These are phyloP conservation scores for Madurella mycetomatis DNA, from an alignment of 2,329 filamentous ascomycete species.

Conservation along the genomic window DNA sequence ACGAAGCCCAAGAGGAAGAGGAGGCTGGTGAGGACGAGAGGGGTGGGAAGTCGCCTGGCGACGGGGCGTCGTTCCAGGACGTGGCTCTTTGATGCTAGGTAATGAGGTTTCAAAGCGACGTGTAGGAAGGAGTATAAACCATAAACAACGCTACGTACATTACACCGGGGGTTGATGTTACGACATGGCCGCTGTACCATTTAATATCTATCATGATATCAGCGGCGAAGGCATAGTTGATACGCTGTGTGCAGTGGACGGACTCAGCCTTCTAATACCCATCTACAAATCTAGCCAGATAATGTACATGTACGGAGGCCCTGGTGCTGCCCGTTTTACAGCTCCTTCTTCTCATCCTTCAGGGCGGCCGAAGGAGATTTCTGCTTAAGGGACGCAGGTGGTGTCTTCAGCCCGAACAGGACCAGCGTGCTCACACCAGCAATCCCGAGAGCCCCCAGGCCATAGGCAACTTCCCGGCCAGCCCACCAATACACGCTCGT, in stretches of 20 bases:
- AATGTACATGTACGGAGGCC: background rate
- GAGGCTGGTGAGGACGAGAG: slow-evolving; percentile 36
- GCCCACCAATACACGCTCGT: slow-evolving; percentile 99
- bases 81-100: slow-evolving; percentile 49
- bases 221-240: too few relatives aligned
- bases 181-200: background rate
- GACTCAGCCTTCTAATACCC: too few relatives aligned
- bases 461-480: slow-evolving; percentile 80
- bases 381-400: slow-evolving; percentile 36
- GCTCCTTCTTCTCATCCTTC: slow-evolving; percentile 20
- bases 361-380: slow-evolving; percentile 1
- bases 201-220: background rate
- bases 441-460: slow-evolving; percentile 75
- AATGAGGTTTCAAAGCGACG: background rate
- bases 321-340: slow-evolving; percentile 7
- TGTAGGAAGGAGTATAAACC: background rate
- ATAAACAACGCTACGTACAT: background rate
- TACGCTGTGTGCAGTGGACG: too few relatives aligned
- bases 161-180: background rate
- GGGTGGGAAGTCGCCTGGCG: slow-evolving; percentile 45
- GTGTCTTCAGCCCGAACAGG: slow-evolving; percentile 67
- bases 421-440: slow-evolving; percentile 66
- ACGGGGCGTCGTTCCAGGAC: slow-evolving; percentile 59
- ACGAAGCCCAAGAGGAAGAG: slow-evolving; percentile 32
- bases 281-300: background rate